Percentiles rank a stretch among this genome's conserved stretches.
These are phyloP conservation scores for Suillus ampliporus DNA, from an alignment of 768 basidiomycete species.

Conservation along the genomic window DNA sequence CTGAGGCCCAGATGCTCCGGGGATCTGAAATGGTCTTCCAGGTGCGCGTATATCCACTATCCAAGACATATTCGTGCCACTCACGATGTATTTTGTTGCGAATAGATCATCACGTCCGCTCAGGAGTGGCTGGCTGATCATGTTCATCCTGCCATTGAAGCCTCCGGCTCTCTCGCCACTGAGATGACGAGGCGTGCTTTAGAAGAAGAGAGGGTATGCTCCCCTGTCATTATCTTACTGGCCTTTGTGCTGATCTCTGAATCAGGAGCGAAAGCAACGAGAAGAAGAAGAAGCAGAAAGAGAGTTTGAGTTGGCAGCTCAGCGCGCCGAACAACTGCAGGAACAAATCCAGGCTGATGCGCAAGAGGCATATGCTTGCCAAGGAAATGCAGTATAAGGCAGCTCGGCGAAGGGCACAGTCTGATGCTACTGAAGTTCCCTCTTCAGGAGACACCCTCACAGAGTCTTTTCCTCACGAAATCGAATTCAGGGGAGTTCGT, in stretches of 20 bases:
- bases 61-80: slow-evolving; percentile 6
- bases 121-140: slow-evolving; percentile 75
- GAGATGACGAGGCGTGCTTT: slow-evolving; percentile 79
- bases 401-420: slow-evolving; percentile 67
- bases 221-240: slow-evolving; percentile 6
- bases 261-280: slow-evolving; percentile 56
- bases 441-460: slow-evolving; percentile 53
- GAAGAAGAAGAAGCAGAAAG: slow-evolving; percentile 61
- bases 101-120: slow-evolving; percentile 65
- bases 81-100: neutral
- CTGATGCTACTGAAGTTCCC: slow-evolving; percentile 73
- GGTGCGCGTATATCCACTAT: slow-evolving; percentile 42
- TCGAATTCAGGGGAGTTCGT: slow-evolving; percentile 60
- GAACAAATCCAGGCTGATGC: slow-evolving; percentile 72
- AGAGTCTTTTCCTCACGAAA: slow-evolving; percentile 63
- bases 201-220: slow-evolving; percentile 67
- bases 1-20: slow-evolving; percentile 65
- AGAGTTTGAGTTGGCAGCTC: slow-evolving; percentile 54
- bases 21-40: slow-evolving; percentile 84
- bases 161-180: slow-evolving; percentile 71
- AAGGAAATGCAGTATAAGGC: slow-evolving; percentile 54
- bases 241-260: slow-evolving; percentile 2
- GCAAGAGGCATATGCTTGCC: slow-evolving; percentile 53
- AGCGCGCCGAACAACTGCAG: slow-evolving; percentile 62
- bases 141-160: slow-evolving; percentile 61